phyloP scores from a whole-genome alignment of 495 filamentous ascomycete genomes.

The Hypoxylon rickii region DNA sequence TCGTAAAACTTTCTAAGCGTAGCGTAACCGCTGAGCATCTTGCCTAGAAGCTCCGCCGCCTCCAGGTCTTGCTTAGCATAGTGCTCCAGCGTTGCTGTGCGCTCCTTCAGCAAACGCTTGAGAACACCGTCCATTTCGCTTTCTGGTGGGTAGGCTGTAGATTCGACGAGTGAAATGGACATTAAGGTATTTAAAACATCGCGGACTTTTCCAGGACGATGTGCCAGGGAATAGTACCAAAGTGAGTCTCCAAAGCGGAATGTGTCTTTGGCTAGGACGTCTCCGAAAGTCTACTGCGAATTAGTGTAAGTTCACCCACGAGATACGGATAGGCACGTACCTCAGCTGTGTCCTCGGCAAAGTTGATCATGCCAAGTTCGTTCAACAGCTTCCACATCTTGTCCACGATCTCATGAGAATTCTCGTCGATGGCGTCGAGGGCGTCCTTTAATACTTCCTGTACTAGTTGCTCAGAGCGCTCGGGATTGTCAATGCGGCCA shows the following conservation, averaged over 20 bases:
- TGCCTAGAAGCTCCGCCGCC: constrained; percentile 78
- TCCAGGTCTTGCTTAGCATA: constrained; percentile 71
- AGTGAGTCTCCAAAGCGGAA: constrained; percentile 80
- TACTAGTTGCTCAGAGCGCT: constrained; percentile 68
- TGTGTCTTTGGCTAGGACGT: constrained; percentile 65
- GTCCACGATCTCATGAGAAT: constrained; percentile 70
- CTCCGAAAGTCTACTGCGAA: constrained; percentile 71
- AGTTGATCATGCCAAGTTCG: constrained; percentile 68
- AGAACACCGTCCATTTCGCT: constrained; percentile 71
- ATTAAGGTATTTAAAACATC: constrained; percentile 84
- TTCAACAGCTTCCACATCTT: constrained; percentile 73
- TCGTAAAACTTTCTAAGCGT: constrained; percentile 87
- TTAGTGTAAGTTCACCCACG: constrained; percentile 31
- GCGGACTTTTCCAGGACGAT: constrained; percentile 72
- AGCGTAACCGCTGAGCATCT: constrained; percentile 87
- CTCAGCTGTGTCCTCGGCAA: constrained; percentile 75
- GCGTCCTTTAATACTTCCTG: constrained; percentile 57
- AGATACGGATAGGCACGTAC: constrained; percentile 54
- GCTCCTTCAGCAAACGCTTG: constrained; percentile 64
- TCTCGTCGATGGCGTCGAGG: constrained; percentile 64
- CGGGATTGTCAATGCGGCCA: constrained; percentile 69
- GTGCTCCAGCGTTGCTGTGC: constrained; percentile 65
- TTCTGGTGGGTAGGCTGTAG: constrained; percentile 71
- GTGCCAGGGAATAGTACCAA: constrained; percentile 83
- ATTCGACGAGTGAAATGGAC: constrained; percentile 82